Evolutionary conservation across 441 rosid genomes (phyloP).

Genomic region (Theobroma grandiflorum): DNA sequence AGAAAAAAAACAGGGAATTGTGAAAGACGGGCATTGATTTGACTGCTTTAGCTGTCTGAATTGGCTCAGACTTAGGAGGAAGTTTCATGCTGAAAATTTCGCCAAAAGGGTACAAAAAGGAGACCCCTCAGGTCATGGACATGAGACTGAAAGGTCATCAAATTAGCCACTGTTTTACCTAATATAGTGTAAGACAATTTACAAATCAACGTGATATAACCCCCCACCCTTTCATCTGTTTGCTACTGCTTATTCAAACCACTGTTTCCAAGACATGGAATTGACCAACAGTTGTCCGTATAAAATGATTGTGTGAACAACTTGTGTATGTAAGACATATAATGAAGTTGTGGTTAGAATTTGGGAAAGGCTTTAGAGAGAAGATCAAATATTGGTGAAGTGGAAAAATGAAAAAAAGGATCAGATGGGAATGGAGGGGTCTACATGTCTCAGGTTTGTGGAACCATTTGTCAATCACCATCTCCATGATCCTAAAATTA

Average conservation of each 20-base stretch:
- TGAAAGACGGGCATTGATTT: conserved; percentile 20
- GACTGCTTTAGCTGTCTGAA: conserved; percentile 21
- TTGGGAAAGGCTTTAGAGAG: conserved; percentile 17
- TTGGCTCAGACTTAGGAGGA: conserved; percentile 1
- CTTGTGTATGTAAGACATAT: neutral
- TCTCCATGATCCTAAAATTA: conserved; percentile 20
- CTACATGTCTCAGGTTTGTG: conserved; percentile 46
- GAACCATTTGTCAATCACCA: conserved; percentile 51
- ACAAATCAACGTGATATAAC: conserved; percentile 41
- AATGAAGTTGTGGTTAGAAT: neutral
- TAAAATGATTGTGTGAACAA: conserved; percentile 1
- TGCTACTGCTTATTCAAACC: conserved; percentile 7
- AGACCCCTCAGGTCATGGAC: conserved; percentile 18
- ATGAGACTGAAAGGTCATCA: conserved; percentile 24
- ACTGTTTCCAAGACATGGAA: neutral
- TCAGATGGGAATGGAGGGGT: conserved; percentile 39
- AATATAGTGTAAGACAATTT: conserved; percentile 43
- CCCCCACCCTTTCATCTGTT: conserved; percentile 16
- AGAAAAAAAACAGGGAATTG: neutral
- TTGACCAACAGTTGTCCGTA: neutral
- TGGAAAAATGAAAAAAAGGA: neutral
- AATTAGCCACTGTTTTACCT: conserved; percentile 38
- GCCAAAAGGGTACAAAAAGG: neutral
- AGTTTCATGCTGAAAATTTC: conserved; percentile 23
- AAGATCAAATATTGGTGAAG: neutral